These are phyloP conservation scores for Aeminium ludgeri DNA, from an alignment of 495 filamentous ascomycete species.

Conservation along the genomic window DNA sequence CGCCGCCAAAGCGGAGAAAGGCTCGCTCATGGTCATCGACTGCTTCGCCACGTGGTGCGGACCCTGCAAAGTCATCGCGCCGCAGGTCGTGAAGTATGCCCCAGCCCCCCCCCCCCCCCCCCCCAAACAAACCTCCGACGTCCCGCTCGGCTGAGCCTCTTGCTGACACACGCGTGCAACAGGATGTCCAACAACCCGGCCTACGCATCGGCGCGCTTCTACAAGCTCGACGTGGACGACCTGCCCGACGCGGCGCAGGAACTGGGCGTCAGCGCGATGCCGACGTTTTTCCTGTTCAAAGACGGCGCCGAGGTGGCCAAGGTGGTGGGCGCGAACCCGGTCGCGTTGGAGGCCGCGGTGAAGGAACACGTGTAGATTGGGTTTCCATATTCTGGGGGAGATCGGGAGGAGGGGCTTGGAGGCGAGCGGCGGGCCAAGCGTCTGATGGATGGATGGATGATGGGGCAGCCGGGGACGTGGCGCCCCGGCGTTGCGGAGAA, in stretches of 20 bases:
- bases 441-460: too few relatives aligned
- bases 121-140: slow-evolving; percentile 11
- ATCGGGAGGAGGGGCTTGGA: too few relatives aligned
- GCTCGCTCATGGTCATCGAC: slow-evolving; percentile 61
- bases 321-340: slow-evolving; percentile 68
- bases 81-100: slow-evolving; percentile 46
- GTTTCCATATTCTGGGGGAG: too few relatives aligned
- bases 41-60: slow-evolving; percentile 87
- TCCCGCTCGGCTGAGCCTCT: not conserved
- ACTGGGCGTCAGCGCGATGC: slow-evolving; percentile 83
- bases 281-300: slow-evolving; percentile 81
- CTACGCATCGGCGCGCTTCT: slow-evolving; percentile 48
- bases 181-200: slow-evolving; percentile 41
- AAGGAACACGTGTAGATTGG: slow-evolving; percentile 15
- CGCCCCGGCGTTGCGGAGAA: too few relatives aligned
- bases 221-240: slow-evolving; percentile 87
- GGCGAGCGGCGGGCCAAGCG: too few relatives aligned
- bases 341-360: slow-evolving; percentile 40
- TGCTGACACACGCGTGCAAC: slow-evolving; percentile 3
- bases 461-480: too few relatives aligned
- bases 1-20: slow-evolving; percentile 29
- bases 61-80: slow-evolving; percentile 82
- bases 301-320: slow-evolving; percentile 48
- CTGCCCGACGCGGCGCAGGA: slow-evolving; percentile 59
- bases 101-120: slow-evolving; percentile 1